Evolutionary conservation across 495 filamentous ascomycete genomes (phyloP).

Genomic region (Aspergillus mulundensis): DNA sequence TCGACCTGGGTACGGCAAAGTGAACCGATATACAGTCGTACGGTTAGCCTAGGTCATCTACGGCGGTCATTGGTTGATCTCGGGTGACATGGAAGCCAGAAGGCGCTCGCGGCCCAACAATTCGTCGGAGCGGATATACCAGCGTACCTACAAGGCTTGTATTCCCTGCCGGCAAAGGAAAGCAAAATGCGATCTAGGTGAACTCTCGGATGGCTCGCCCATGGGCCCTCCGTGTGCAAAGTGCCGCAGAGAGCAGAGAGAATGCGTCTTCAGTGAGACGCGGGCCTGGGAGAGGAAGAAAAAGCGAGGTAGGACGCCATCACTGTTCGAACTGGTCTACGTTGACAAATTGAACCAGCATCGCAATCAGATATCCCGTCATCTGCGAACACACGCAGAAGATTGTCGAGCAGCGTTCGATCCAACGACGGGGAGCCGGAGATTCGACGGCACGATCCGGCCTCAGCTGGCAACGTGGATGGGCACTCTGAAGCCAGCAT

Average conservation of each 20-base stretch:
- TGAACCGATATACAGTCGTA: neutral
- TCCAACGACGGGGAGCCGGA: neutral
- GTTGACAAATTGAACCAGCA: slow-evolving; percentile 1
- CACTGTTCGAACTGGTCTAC: neutral
- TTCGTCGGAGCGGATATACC: slow-evolving; percentile 35
- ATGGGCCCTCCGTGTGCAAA: slow-evolving; percentile 89
- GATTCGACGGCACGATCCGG: neutral
- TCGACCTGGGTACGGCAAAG: neutral
- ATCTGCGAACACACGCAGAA: slow-evolving; percentile 6
- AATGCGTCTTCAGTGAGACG: slow-evolving; percentile 90
- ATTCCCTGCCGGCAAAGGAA: slow-evolving; percentile 46
- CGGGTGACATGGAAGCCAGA: slow-evolving; percentile 34
- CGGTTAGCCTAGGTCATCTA: neutral
- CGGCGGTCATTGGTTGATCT: slow-evolving; percentile 21
- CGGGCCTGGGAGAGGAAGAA: slow-evolving; percentile 44
- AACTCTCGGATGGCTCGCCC: slow-evolving; percentile 70
- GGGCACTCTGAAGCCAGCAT: neutral
- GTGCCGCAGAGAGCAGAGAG: slow-evolving; percentile 83
- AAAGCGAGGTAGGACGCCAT: slow-evolving; percentile 26
- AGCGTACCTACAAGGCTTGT: slow-evolving; percentile 50
- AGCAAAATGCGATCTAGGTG: slow-evolving; percentile 44
- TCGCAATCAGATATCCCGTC: slow-evolving; percentile 6
- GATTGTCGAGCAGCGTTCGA: neutral
- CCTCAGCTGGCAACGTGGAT: neutral
- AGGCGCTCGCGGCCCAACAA: slow-evolving; percentile 27